Conservation (phyloP, 148 eudicot species). For the Cornus florida region DNA sequence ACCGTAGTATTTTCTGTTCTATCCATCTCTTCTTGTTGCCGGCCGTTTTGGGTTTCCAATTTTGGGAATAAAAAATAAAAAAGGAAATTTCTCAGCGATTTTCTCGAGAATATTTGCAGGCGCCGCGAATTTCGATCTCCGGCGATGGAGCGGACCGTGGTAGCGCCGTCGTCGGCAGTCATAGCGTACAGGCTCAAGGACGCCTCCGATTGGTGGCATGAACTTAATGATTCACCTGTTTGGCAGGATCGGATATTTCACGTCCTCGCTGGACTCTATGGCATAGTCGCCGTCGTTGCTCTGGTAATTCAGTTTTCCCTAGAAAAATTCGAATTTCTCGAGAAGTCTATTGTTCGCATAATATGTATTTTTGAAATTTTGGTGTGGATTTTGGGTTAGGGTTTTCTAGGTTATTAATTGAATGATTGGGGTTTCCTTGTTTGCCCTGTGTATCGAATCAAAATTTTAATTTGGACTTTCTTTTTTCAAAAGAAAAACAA, state of each 20-base stretch:
- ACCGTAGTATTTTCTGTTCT: not conserved
- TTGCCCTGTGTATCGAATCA: no score
- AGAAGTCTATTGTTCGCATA: not conserved
- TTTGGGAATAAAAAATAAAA: not conserved
- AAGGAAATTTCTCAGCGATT: not conserved
- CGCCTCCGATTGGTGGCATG: constrained; percentile 70
- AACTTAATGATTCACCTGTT: constrained; percentile 51
- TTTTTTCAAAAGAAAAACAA: no score
- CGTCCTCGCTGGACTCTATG: constrained; percentile 70
- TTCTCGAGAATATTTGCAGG: not conserved
- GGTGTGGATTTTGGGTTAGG: not conserved
- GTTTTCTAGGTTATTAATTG: constrained; percentile 1
- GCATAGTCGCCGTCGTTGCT: constrained; percentile 74
- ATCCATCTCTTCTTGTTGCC: not conserved
- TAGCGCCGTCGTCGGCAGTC: constrained; percentile 50
- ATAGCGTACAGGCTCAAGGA: constrained; percentile 43
- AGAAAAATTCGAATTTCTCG: not conserved
- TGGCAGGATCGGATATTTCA: constrained; percentile 96
- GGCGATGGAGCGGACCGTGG: constrained; percentile 29
- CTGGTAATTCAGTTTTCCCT: constrained; percentile 35
- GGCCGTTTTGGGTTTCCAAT: not conserved
- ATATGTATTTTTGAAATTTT: no score
- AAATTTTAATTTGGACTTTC: no score
- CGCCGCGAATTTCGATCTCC: constrained; percentile 11
- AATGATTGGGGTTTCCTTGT: not conserved